These are phyloP conservation scores for Botrytis porri DNA, from an alignment of 2,329 filamentous ascomycete genomes.

Conservation along the genomic window DNA sequence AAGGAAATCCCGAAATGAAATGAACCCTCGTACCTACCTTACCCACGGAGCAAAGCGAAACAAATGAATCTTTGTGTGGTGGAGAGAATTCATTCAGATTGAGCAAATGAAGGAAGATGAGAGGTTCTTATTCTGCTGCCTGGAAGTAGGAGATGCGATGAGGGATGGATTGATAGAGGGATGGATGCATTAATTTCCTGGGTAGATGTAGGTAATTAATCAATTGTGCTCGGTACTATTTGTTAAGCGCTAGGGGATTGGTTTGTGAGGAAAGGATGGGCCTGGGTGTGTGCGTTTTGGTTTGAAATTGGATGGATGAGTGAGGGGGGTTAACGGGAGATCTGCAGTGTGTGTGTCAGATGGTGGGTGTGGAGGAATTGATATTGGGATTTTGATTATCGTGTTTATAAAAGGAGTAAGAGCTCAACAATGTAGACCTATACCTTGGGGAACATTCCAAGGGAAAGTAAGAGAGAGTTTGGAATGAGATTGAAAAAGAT, in stretches of 20 bases:
- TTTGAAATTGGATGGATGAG: neutral
- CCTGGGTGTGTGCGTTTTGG: no score
- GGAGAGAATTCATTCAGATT: neutral
- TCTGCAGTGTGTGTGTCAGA: neutral
- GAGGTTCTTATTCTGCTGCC: slow-evolving; percentile 18
- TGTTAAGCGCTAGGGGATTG: neutral
- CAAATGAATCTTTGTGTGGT: neutral
- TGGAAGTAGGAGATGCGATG: neutral
- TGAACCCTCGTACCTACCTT: neutral
- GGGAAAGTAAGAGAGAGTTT: neutral
- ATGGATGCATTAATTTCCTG: neutral
- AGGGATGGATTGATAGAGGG: neutral
- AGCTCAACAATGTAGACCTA: neutral
- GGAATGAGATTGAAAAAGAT: no score
- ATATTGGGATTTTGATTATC: neutral
- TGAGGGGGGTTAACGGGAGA: neutral
- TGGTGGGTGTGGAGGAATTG: neutral
- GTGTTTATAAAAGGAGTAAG: neutral
- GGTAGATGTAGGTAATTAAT: neutral
- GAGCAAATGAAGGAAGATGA: neutral
- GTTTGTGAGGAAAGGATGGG: no score
- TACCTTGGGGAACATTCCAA: neutral
- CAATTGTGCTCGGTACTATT: neutral
- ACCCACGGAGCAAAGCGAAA: neutral
- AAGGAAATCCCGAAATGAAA: neutral